phyloP scores from a whole-genome alignment of 495 filamentous ascomycete species.

The Daldinia childiae region DNA sequence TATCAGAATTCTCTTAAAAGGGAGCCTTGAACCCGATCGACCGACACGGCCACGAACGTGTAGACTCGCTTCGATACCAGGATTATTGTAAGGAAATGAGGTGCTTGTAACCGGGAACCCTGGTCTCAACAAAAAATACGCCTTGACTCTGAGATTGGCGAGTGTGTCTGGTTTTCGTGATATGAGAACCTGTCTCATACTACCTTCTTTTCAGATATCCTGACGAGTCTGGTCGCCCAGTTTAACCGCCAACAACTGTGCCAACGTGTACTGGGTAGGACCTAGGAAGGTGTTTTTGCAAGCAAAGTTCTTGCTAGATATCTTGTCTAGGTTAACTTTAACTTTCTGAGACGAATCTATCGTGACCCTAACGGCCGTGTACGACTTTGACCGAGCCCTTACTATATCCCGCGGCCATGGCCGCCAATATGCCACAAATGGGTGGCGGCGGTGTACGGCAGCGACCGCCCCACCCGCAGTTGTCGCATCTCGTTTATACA shows the following conservation, averaged over 20 bases:
- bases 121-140: constrained; percentile 7
- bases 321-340: neutral
- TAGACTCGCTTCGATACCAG: constrained; percentile 11
- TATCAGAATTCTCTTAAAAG: neutral
- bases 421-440: constrained; percentile 60
- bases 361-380: neutral
- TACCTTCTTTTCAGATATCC: neutral
- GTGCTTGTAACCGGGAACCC: neutral
- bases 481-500: constrained; percentile 43
- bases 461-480: constrained; percentile 48
- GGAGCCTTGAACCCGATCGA: neutral
- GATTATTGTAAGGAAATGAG: constrained; percentile 18
- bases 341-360: neutral
- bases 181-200: neutral
- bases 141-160: neutral
- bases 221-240: neutral
- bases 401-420: constrained; percentile 54
- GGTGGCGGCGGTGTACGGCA: constrained; percentile 41
- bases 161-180: neutral
- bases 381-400: constrained; percentile 27
- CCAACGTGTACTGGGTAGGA: neutral
- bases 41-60: constrained; percentile 5
- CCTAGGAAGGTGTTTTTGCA: neutral
- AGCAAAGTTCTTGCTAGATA: neutral
- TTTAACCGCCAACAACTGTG: neutral